Base-by-base conservation (phyloP, 164 flowering plant species). In the Warburgia ugandensis region DNA sequence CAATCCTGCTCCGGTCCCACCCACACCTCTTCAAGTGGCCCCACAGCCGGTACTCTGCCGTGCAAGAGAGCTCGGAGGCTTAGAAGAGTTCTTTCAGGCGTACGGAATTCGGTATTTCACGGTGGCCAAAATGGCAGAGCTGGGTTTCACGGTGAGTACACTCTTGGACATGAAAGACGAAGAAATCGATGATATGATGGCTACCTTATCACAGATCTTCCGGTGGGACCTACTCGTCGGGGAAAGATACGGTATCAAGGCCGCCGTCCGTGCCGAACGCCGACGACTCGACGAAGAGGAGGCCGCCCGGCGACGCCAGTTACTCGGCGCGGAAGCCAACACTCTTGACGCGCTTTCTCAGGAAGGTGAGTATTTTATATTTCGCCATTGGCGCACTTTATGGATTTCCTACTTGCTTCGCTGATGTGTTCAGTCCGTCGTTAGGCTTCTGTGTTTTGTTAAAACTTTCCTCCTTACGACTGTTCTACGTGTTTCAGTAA, bases 151-250 rank as follows among this genome's bases (percentile, higher is more conserved):
- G 0, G 89, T 70, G 37, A 94, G 67, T 63, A 89, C 99, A 0
- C 80, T 89, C 0, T 14, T 89, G 62, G 78, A 81, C 62, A 94
- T 94, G 99, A 84, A 60, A 48, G 99, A 94, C 33, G 92, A 77
- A 22, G 97, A 94, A 80, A 72, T 94, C 5, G 99, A 89, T 42
- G 96, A 86, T 20, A 89, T 94, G 96, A 89, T 89, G 92, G 75
- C 64, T 63, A 84, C 83, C 60, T 65, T 94, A 45, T 71, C 72
- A 8, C 95, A 89, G 29, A 74, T 94, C 14, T 89, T 80, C 68
- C 61, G 90, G 29, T 83, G 89, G 90, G 97, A 94, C 19, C 74
- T 94, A 1, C 80, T 89, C 31, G 92, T 94, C 22, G 97, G 99
- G 0, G 99, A 94, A 67, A 64, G 97, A 22, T 94, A 84, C 51